Percentiles rank a stretch among this genome's conserved stretches.
phyloP scores from a whole-genome alignment of 129 eudicot genomes.

The Artemisia argyi region DNA sequence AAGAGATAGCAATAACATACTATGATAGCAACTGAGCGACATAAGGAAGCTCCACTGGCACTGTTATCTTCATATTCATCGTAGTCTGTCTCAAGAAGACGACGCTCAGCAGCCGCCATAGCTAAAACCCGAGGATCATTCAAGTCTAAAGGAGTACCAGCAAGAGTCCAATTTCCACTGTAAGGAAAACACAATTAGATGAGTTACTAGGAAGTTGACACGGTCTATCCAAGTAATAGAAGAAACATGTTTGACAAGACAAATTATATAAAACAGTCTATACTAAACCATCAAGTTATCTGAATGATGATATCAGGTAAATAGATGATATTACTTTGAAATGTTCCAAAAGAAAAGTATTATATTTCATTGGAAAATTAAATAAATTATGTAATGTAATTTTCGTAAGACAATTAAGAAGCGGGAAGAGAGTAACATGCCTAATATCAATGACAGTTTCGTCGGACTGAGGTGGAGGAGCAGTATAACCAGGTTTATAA shows the following conservation, averaged over 20 bases:
- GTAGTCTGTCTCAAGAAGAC: constrained; percentile 65
- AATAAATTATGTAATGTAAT: no score
- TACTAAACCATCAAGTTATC: no score
- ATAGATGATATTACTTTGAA: no score
- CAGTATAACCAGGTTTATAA: constrained; percentile 73
- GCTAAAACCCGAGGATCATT: constrained; percentile 81
- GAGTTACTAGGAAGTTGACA: no score
- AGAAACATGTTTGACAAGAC: neutral
- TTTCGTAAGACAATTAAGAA: neutral
- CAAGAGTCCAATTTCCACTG: constrained; percentile 75
- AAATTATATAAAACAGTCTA: no score
- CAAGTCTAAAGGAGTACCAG: constrained; percentile 71
- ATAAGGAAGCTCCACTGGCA: constrained; percentile 78
- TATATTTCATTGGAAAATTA: no score
- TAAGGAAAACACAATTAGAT: constrained; percentile 1
- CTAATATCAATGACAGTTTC: constrained; percentile 74
- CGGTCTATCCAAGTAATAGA: no score
- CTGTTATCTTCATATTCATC: constrained; percentile 69
- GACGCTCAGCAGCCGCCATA: constrained; percentile 78
- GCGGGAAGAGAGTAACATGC: constrained; percentile 31
- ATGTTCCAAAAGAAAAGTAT: no score
- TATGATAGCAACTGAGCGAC: constrained; percentile 82
- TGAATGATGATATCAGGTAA: no score
- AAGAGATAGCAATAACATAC: constrained; percentile 36
- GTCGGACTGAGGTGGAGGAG: constrained; percentile 49